Evolutionary conservation across 2,329 filamentous ascomycete species (phyloP), one percentile per base, ranked within the genome.

Genomic region (Hypoxylon sp.): DNA sequence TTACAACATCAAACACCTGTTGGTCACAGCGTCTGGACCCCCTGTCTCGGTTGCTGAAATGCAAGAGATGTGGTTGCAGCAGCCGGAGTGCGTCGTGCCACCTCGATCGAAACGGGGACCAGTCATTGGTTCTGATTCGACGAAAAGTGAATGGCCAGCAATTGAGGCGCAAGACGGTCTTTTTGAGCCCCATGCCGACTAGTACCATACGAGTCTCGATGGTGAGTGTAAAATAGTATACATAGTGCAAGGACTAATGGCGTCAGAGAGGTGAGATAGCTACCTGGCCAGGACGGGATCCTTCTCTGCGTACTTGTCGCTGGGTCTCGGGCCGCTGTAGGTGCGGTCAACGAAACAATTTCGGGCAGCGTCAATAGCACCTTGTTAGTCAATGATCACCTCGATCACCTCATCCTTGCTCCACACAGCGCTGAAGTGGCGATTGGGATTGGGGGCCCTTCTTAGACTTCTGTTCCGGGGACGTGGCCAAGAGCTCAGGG

Each of bases 361-460:
- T 60, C 53, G 50, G 64, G 61, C 49, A 67, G 49, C 48, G 40
- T 59, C 61, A 51, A 69, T 67, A 69, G 49, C 64, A 67, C 64
- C 64, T 67, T 65, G 64, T 67, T 69, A 67, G 61, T 65, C 67
- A 64, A 67, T 62, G 64, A 64, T 69, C 66, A 67, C 54, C 58
- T 62, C 48, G 42, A 69, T 69, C 67, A 69, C 67, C 64, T 69
- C 64, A 69, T 69, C 53, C 24, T 36, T 61, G 50, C 61, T 67
- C 67, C 64, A 67, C 67, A 63, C 61, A 52, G 16, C 30, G 44
- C 3, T 53, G 38, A 64, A 20, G 64, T 69, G 67, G 67, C 67
- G 48, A 69, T 67, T 69, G 59, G 61, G 64, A 67, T 69, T 69
- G 61, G 61, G 64, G 58, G 45, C 64, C 51, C 42, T 65, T 56